Base-by-base conservation (phyloP, 2,329 filamentous ascomycete genomes). In the Exophiala mesophila region DNA sequence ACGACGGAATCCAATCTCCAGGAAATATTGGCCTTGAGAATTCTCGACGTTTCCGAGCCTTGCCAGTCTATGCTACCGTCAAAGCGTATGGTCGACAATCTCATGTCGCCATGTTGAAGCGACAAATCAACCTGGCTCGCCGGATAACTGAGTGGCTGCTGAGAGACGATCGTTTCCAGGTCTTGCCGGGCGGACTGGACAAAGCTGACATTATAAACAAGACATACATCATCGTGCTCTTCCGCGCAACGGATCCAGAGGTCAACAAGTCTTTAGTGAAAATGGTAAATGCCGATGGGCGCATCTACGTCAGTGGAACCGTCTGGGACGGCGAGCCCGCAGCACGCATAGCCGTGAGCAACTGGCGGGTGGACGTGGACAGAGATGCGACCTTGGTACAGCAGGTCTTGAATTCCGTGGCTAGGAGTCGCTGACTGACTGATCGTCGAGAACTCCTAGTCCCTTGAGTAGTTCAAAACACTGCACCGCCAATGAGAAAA, bases 401-500 rank as follows among this genome's bases (percentile, higher is more conserved):
- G 47, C 66, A 71, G 4, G 80, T 89, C 3, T 61, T 94, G 55
- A 66, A 69, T 17, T 57, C 63, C 39, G 70, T 81, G 35, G 34
- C 38, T 15, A 33, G 32, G 23, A 3, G 19, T 13, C 24, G 33
- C 7, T 36, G 7, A 16, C 16, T 8, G 20, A n/a, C n/a, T n/a
- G n/a, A n/a, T n/a, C n/a, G n/a, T n/a, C n/a, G n/a, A n/a, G n/a
- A n/a, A n/a, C n/a, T n/a, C n/a, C n/a, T n/a, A n/a, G n/a, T n/a
- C n/a, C n/a, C n/a, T n/a, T n/a, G n/a, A n/a, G n/a, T n/a, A n/a
- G n/a, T n/a, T 36, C 37, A 82, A 56, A 83, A 84, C 55, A 97
- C 90, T 31, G 89, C 92, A n/a, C 92, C 94, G 1, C 92, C 92
- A 59, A 98, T 92, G 46, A 98, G 95, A 60, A 98, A 98, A 4